phyloP scores from a whole-genome alignment of 345 rosid species.

The Populus davidiana region DNA sequence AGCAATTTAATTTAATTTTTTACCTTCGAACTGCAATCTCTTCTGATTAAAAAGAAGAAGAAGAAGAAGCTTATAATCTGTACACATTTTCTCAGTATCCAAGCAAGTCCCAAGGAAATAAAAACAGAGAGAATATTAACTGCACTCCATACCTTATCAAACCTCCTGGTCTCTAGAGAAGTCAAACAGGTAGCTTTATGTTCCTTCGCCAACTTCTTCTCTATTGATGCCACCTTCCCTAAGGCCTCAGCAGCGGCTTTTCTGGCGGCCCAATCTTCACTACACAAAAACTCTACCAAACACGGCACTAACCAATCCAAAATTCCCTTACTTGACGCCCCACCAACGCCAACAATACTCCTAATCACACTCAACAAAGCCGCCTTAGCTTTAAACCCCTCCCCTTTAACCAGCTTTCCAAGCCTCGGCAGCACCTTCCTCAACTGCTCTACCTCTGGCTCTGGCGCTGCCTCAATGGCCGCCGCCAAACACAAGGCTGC shows the following conservation, averaged over 20 bases:
- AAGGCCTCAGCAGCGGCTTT: conserved; percentile 86
- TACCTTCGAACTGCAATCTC: neutral
- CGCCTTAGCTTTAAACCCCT: conserved; percentile 75
- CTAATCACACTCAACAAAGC: conserved; percentile 64
- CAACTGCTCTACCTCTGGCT: conserved; percentile 59
- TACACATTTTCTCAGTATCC: conserved; percentile 14
- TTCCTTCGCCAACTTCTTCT: conserved; percentile 53
- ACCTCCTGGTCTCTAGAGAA: conserved; percentile 60
- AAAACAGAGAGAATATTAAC: neutral
- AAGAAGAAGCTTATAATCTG: neutral
- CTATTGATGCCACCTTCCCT: conserved; percentile 61
- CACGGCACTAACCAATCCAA: conserved; percentile 69
- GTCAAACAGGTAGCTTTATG: conserved; percentile 46
- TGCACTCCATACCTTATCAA: conserved; percentile 62
- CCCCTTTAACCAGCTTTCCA: conserved; percentile 58
- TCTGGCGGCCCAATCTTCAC: conserved; percentile 79
- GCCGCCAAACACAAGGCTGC: conserved; percentile 82
- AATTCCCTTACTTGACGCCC: conserved; percentile 46
- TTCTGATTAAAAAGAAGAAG: too few relatives aligned
- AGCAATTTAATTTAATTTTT: neutral
- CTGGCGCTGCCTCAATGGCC: conserved; percentile 57
- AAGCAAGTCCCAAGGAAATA: neutral
- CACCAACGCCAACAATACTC: conserved; percentile 56
- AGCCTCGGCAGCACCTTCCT: conserved; percentile 63
- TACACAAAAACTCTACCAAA: conserved; percentile 58